Evolutionary conservation across 2,329 filamentous ascomycete species (phyloP).

Genomic region (Phyllosticta capitalensis): DNA sequence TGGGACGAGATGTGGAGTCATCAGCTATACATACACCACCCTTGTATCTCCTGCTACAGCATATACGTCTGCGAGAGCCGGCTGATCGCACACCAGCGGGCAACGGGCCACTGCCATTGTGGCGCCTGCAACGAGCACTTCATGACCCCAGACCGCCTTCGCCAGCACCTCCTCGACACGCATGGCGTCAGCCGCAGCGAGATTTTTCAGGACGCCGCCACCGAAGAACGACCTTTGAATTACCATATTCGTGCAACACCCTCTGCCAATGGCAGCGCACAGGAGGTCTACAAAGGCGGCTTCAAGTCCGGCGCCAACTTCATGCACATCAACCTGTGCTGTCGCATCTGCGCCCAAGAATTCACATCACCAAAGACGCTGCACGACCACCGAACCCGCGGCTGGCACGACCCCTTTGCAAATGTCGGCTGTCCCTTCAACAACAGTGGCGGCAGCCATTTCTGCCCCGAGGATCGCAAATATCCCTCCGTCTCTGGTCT

Average conservation of each 20-base stretch:
- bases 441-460: background rate
- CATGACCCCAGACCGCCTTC: slow-evolving; percentile 10
- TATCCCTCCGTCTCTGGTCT: slow-evolving; percentile 4
- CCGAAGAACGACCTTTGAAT: slow-evolving; percentile 1
- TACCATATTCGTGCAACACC: background rate
- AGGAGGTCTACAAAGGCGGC: slow-evolving; percentile 5
- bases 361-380: slow-evolving; percentile 11
- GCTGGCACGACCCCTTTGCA: slow-evolving; percentile 9
- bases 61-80: slow-evolving; percentile 8
- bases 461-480: background rate
- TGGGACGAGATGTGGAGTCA: slow-evolving; percentile 11
- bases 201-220: slow-evolving; percentile 1
- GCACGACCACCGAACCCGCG: slow-evolving; percentile 11
- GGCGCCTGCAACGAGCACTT: slow-evolving; percentile 6
- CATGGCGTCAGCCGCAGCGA: slow-evolving; percentile 2
- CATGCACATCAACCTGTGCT: slow-evolving; percentile 7
- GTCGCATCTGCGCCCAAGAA: slow-evolving; percentile 5
- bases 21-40: slow-evolving; percentile 9
- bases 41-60: slow-evolving; percentile 10
- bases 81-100: slow-evolving; percentile 3
- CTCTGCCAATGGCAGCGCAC: background rate
- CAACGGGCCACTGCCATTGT: slow-evolving; percentile 7
- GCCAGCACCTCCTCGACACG: slow-evolving; percentile 6
- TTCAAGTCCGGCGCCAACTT: slow-evolving; percentile 10
- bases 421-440: slow-evolving; percentile 5